Base-by-base conservation (phyloP, 345 rosid species). In the Euclidium syriacum region DNA sequence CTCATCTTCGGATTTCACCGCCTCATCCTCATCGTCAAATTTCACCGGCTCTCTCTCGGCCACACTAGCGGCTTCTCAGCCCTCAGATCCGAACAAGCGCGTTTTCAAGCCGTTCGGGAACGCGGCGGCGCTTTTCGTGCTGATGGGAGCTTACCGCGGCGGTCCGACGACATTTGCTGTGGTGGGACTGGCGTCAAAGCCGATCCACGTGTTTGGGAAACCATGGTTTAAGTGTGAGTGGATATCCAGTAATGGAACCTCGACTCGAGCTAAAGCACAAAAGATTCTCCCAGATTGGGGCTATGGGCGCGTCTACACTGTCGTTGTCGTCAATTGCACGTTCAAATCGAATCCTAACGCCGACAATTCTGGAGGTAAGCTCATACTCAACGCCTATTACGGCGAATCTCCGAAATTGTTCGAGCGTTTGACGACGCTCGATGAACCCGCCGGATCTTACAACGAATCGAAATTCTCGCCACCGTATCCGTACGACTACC, bases 231-330 rank as follows among this genome's bases (percentile, higher is more conserved):
- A 87, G 35, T 90, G 97, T 66, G 94, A 83, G 78, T 90, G 97
- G 97, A 12, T 87, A 71, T 76, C 87, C 9, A 76, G 43, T 71
- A 80, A 80, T 24, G 86, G 85, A 20, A 63, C 87, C 5, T 64
- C 87, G 22, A 12, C 64, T 38, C 77, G 83, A 36, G 81, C 90
- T 47, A 80, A 85, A 64, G 95, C 91, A 18, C 75, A 65, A 23
- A 90, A 83, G 64, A 82, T 83, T 64, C 81, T 90, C 1, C 95
- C 92, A 0, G 97, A 90, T 67, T 90, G 97, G 97, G 97, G 95
- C 1, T 90, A 87, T 36, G 95, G 95, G 16, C 83, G 88, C 8
- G 88, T 85, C 11, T 90, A 87, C 82, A 90, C 97, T 5, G 95
- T 82, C 44, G 86, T 83, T 10, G 87, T 90, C 27, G 84, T 85